Base-by-base conservation (phyloP, 225 moss, liverwort and hornwort species). In the Straminergon stramineum region DNA sequence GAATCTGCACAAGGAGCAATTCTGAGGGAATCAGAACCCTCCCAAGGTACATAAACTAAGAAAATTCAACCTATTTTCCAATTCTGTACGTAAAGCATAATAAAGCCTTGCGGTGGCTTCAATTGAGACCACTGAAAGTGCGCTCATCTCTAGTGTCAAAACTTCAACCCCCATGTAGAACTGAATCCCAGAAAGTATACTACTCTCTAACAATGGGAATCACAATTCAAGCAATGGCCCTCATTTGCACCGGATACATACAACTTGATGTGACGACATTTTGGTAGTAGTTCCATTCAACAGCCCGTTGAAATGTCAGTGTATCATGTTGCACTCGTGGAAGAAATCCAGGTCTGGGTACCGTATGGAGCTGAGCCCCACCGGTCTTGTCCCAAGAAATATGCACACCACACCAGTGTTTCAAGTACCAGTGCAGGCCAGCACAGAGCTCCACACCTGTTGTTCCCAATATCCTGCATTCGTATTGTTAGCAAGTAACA, bases 181-280 rank as follows among this genome's bases (percentile, higher is more conserved):
- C 48, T 67, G 30, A 68, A 45, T 89, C 83, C 70, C 27, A n/a
- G 58, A 90, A 79, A 76, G 58, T 58, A 51, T 39, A 30, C 32
- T 51, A 80, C 63, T 74, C 19, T 84, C 60, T 45, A 84, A 89
- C 45, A 70, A 85, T 63, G 53, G 41, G 23, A 75, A 78, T 84
- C 58, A 73, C 51, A 43, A 79, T 58, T 82, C 78, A 66, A 86
- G 60, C 63, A 79, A 82, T 87, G 57, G 51, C 79, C 60, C 65
- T 79, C 73, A 78, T 31, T 57, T 76, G 85, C 56, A 85, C 52
- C 76, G 68, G 77, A 70, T 83, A 96, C 97, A 90, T 91, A 98
- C 98, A 98, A 90, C 98, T 98, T 81, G 96, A 95, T 79, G 98
- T 97, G 90, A 97, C 97, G 68, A 98, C 96, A 91, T 98, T 98